These are phyloP conservation scores for Spathaspora girioi DNA, from an alignment of 805 yeast genomes.

Conservation along the genomic window DNA sequence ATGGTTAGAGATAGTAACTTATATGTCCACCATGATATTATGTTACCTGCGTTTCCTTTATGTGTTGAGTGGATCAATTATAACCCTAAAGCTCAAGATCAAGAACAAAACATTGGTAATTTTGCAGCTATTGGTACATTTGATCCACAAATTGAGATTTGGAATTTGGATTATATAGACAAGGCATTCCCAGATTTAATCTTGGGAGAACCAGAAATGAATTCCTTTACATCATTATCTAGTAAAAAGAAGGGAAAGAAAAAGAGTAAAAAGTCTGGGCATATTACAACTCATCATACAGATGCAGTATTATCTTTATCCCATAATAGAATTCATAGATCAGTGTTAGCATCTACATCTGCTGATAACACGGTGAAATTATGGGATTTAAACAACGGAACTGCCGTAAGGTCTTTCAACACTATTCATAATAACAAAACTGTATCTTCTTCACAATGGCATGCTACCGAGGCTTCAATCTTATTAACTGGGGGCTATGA, in stretches of 20 bases:
- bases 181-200: conserved; percentile 93
- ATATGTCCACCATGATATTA: conserved; percentile 93
- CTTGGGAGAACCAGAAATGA: conserved; percentile 68
- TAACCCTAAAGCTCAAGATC: conserved; percentile 44
- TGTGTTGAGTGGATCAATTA: conserved; percentile 94
- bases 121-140: conserved; percentile 96
- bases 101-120: conserved; percentile 59
- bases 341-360: conserved; percentile 87
- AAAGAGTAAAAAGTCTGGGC: conserved; percentile 47
- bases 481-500: conserved; percentile 93
- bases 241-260: conserved; percentile 46
- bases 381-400: conserved; percentile 82
- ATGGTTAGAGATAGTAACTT: conserved; percentile 67
- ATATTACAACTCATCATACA: conserved; percentile 74
- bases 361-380: conserved; percentile 93
- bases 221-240: conserved; percentile 33
- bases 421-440: conserved; percentile 71
- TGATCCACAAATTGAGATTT: conserved; percentile 94
- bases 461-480: conserved; percentile 57
- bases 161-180: conserved; percentile 92
- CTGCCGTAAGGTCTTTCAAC: conserved; percentile 74
- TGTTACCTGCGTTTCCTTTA: conserved; percentile 95
- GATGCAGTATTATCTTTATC: conserved; percentile 90
- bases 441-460: conserved; percentile 89
- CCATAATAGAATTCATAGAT: conserved; percentile 76